Conservation (phyloP, 352 stramenopile genomes). For the Globisporangium sylvaticum region DNA sequence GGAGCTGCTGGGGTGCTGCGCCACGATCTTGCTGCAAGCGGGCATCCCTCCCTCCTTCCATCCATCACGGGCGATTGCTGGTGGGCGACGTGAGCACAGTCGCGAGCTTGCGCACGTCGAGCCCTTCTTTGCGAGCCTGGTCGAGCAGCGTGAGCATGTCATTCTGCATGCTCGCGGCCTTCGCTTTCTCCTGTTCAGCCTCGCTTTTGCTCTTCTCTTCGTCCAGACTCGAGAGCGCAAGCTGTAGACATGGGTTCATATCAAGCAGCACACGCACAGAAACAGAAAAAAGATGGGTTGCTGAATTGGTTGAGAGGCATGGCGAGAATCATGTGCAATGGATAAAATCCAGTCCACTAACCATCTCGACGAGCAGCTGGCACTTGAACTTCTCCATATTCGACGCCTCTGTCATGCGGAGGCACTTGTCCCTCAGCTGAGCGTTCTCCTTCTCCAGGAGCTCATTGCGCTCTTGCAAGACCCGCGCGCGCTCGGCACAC, state of each 20-base stretch:
- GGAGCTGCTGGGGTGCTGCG: background rate
- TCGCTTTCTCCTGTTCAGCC: conserved; percentile 58
- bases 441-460: conserved; percentile 59
- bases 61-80: conserved; percentile 2
- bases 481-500: conserved; percentile 24
- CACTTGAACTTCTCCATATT: conserved; percentile 90
- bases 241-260: conserved; percentile 23
- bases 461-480: conserved; percentile 41
- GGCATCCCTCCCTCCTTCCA: background rate
- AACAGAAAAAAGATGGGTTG: background rate
- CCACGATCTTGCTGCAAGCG: background rate
- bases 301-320: background rate
- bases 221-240: conserved; percentile 78
- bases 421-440: conserved; percentile 49
- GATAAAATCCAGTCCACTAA: conserved; percentile 12
- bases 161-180: conserved; percentile 46
- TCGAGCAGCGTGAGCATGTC: conserved; percentile 74
- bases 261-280: background rate
- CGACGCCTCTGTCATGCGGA: conserved; percentile 66
- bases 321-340: background rate
- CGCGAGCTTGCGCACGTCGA: conserved; percentile 63
- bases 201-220: conserved; percentile 64
- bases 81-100: conserved; percentile 20
- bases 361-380: conserved; percentile 85
- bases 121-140: conserved; percentile 51